Conservation (phyloP, 2,329 filamentous ascomycete species). For the Falciphora oryzae region DNA sequence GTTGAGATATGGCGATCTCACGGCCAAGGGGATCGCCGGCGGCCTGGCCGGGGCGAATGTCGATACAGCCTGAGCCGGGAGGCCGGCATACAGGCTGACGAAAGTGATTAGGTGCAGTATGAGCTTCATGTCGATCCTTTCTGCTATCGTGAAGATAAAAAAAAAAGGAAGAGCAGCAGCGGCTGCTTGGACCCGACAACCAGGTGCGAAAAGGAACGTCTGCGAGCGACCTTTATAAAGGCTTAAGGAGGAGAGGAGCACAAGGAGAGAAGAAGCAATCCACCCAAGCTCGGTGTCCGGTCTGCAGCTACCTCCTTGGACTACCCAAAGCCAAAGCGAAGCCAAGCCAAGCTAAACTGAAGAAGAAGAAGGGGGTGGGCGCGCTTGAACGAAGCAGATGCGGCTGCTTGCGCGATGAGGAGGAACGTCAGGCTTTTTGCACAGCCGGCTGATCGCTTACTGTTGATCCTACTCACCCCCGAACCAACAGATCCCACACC, state of each 20-base stretch:
- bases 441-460: too few relatives aligned
- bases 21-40: conserved; percentile 54
- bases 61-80: conserved; percentile 12
- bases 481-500: not conserved
- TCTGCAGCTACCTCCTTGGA: not conserved
- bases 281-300: not conserved
- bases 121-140: not conserved
- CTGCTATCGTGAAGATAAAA: not conserved
- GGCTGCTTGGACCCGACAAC: too few relatives aligned
- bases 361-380: too few relatives aligned
- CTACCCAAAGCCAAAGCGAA: not conserved
- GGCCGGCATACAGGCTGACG: not conserved
- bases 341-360: not conserved
- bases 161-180: too few relatives aligned
- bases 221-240: not conserved
- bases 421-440: not conserved
- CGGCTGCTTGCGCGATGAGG: not conserved
- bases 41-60: conserved; percentile 26
- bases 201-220: not conserved
- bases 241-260: not conserved
- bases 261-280: not conserved
- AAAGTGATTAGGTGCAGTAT: not conserved
- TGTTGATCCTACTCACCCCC: not conserved
- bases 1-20: conserved; percentile 69
- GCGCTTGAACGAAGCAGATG: not conserved